phyloP scores from a whole-genome alignment of 2,329 filamentous ascomycete genomes.

The Neurospora sp. region DNA sequence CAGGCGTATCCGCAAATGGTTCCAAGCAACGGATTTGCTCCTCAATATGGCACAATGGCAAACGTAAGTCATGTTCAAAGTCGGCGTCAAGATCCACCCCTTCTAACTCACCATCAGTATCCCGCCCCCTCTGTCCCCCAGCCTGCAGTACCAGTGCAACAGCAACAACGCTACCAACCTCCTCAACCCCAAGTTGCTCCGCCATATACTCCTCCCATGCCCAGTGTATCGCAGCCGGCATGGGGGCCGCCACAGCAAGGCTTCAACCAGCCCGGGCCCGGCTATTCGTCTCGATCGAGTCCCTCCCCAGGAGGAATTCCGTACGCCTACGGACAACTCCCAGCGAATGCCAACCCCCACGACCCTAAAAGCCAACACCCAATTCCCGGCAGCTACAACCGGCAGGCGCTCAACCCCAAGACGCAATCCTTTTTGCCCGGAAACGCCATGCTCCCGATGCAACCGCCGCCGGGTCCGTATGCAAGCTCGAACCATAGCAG shows the following conservation, averaged over 20 bases:
- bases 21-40: conserved; percentile 28
- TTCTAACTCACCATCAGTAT: conserved; percentile 22
- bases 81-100: neutral
- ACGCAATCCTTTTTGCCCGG: conserved; percentile 83
- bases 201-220: conserved; percentile 26
- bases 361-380: conserved; percentile 71
- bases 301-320: conserved; percentile 31
- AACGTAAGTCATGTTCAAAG: conserved; percentile 28
- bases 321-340: conserved; percentile 73
- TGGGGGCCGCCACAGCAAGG: conserved; percentile 24
- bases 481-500: conserved; percentile 41
- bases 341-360: conserved; percentile 57
- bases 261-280: conserved; percentile 21
- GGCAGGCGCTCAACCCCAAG: conserved; percentile 86
- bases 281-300: conserved; percentile 15
- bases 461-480: conserved; percentile 35
- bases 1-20: conserved; percentile 24
- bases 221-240: conserved; percentile 23
- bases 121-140: conserved; percentile 22
- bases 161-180: conserved; percentile 22
- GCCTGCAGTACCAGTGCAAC: conserved; percentile 3
- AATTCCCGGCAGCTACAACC: conserved; percentile 67
- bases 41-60: conserved; percentile 35
- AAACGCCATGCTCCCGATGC: conserved; percentile 38
- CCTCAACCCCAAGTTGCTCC: conserved; percentile 24